Base-by-base conservation (phyloP, 148 eudicot genomes). In the Chenopodium quinoa region DNA sequence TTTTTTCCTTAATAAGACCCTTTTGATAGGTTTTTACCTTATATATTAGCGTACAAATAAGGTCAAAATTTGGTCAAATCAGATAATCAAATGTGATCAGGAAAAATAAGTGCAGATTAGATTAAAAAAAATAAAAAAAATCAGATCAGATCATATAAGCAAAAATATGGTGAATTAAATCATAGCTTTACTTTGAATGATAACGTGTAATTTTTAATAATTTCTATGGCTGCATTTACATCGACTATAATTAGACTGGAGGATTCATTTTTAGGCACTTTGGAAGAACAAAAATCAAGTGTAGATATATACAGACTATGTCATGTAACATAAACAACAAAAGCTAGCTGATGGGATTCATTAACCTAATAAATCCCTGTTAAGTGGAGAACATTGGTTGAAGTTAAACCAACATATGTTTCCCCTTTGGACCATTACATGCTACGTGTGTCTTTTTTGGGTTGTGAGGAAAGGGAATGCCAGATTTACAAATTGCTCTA, bases 181-280 rank as follows among this genome's bases (percentile, higher is more conserved):
- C 44, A 40, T 0, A 40, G 44, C 44, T 5, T 40, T 48, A 73
- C 37, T 29, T 11, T 11, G 23, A 27, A 13, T 73, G 20, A 62
- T 23, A 74, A 58, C 31, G 48, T 79, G 23, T 14, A 31, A 20
- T 20, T 32, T 16, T 31, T 56, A 8, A 14, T 14, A 31, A 20
- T 20, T 32, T 16, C 50, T 56, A 8, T 68, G 62, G 40, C 64
- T 54, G 81, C 32, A 29, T 9, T 37, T 67, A 66, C 47, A 67
- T 78, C 37, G 1, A 22, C 75, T 69, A 69, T 34, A 69, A 69
- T 69, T 69, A 69, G 73, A 34, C 46, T 69, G 73, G 54, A 71
- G 52, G 50, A 20, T 71, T 71, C 75, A 14, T 34, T 44, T 40
- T 34, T 40, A 71, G n/a, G 40, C 7, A 1, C 48, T 71, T 9